Percentiles rank a stretch among this genome's conserved stretches.
phyloP scores from a whole-genome alignment of 176 grass and related monocot species.

The Lolium rigidum region DNA sequence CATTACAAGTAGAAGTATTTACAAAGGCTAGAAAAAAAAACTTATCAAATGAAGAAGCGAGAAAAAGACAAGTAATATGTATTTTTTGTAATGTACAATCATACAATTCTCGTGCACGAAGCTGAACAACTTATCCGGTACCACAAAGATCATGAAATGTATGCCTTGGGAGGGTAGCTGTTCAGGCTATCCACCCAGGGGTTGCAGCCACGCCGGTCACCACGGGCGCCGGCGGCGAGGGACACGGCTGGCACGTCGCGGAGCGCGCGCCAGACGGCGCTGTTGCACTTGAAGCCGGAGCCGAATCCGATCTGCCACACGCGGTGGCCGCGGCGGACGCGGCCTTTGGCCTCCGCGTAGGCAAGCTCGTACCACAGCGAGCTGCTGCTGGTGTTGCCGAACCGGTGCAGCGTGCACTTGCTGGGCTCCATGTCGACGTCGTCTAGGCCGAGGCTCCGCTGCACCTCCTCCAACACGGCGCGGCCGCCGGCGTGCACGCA shows the following conservation, averaged over 20 bases:
- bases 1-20: too few relatives aligned
- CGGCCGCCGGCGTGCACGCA: conserved; percentile 84
- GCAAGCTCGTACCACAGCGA: conserved; percentile 1
- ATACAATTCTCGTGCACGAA: background rate
- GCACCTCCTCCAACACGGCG: conserved; percentile 44
- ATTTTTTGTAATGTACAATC: background rate
- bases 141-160: background rate
- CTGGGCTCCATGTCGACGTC: conserved; percentile 26
- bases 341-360: conserved; percentile 15
- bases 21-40: background rate
- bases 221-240: background rate
- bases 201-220: conserved; percentile 1
- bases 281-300: conserved; percentile 99
- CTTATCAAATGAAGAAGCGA: background rate
- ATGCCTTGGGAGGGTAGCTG: conserved; percentile 3
- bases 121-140: background rate
- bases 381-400: conserved; percentile 22
- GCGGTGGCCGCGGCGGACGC: conserved; percentile 9
- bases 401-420: conserved; percentile 22
- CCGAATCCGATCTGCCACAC: conserved; percentile 97
- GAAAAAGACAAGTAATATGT: background rate
- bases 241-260: background rate
- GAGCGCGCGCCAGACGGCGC: conserved; percentile 64
- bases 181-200: background rate
- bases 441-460: background rate